A percentile compares a stretch with the other conserved stretches of the same genome.
Conservation (phyloP, 2,329 filamentous ascomycete genomes). For the Onygenales sp. region DNA sequence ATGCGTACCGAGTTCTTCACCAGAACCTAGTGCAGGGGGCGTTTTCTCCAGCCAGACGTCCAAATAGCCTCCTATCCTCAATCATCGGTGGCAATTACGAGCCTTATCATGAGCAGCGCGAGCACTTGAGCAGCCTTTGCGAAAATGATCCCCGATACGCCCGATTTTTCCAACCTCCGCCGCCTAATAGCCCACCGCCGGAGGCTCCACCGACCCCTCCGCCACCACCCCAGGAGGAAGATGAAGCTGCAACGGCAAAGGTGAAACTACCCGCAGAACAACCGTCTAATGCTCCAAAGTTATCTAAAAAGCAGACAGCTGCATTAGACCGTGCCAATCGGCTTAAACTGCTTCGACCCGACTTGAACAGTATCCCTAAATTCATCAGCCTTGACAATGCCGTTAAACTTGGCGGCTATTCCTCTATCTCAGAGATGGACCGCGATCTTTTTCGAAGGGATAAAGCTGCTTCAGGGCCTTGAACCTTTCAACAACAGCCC, state of each 20-base stretch:
- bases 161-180: constrained; percentile 19
- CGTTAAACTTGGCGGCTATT: constrained; percentile 23
- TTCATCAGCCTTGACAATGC: constrained; percentile 21
- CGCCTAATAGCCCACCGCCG: constrained; percentile 10
- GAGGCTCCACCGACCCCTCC: constrained; percentile 11
- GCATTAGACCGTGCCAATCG: constrained; percentile 22
- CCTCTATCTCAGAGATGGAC: constrained; percentile 23
- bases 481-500: neutral
- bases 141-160: constrained; percentile 29
- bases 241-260: constrained; percentile 6
- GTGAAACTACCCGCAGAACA: constrained; percentile 8
- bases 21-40: constrained; percentile 42
- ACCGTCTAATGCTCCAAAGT: constrained; percentile 12
- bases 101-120: constrained; percentile 60
- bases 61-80: constrained; percentile 55
- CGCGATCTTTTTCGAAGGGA: constrained; percentile 16
- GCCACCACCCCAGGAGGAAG: constrained; percentile 15
- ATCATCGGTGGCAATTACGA: constrained; percentile 73
- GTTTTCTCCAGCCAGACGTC: constrained; percentile 12
- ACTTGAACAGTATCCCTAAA: constrained; percentile 18
- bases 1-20: constrained; percentile 51
- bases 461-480: constrained; percentile 1
- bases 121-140: constrained; percentile 49
- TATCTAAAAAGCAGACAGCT: constrained; percentile 18
- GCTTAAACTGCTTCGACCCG: constrained; percentile 21